Base-by-base conservation (phyloP, 352 stramenopile species). In the Globisporangium perplexum region DNA sequence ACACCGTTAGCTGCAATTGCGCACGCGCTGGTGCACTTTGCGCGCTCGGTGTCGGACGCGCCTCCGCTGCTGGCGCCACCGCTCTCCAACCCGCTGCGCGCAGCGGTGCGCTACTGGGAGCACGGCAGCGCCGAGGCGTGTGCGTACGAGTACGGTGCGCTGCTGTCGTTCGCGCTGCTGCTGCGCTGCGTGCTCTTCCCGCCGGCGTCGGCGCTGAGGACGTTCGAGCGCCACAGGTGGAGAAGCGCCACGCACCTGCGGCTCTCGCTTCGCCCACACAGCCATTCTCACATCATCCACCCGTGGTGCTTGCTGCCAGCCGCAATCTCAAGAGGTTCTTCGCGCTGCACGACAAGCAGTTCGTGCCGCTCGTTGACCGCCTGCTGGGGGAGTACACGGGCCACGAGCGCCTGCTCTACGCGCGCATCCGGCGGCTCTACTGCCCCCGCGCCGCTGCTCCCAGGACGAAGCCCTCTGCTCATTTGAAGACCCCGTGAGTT, bases 331-430 rank as follows among this genome's bases (percentile, higher is more conserved):
- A 65, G 35, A 26, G 22, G 6, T 86, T 84, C 60, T 86, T 84
- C 46, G 17, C 59, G 31, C 53, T 66, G 33, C 65, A 86, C 57
- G 72, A 86, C 55, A 60, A 38, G 33, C 62, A 71, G 54, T 80
- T 74, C 53, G 51, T 76, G 11, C 44, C 49, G 35, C 58, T 77
- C 26, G 68, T 76, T 1, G 63, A 82, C 26, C 47, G 54, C 11
- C 41, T 86, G 41, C 50, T 83, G 24, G 65, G 74, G 28, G 72
- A 82, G 47, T 82, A 83, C 59, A 59, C 65, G 5, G 75, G 75
- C 30, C 76, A 86, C 55, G 75, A 86, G 45, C 62, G 66, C 0
- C 50, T 84, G 43, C 69, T 86, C 20, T 83, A 83, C 44, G 65
- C 68, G 22, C 61, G 71, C 36, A 60, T 86, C 28, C 68, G 71